Percentiles rank a stretch among this genome's conserved stretches.
phyloP scores from a whole-genome alignment of 2,329 filamentous ascomycete species.

The Cytospora piceicola region DNA sequence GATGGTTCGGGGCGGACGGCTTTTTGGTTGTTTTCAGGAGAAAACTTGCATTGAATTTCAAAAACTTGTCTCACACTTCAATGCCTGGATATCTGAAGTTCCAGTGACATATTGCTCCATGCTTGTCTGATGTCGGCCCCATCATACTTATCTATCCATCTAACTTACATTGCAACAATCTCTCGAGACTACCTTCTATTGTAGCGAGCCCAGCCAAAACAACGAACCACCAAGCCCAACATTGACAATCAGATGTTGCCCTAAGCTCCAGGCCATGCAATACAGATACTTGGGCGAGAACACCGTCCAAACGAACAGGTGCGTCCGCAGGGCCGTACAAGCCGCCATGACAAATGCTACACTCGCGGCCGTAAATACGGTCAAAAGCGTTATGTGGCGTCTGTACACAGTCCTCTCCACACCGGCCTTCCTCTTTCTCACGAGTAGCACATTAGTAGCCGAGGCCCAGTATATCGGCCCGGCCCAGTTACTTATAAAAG shows the following conservation, averaged over 20 bases:
- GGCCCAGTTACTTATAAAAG: constrained; percentile 90
- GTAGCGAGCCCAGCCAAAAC: constrained; percentile 53
- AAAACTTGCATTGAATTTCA: constrained; percentile 23
- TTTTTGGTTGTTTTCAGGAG: constrained; percentile 12
- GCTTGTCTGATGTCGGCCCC: neutral
- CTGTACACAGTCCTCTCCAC: constrained; percentile 40
- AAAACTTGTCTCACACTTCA: neutral
- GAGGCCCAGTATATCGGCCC: constrained; percentile 86
- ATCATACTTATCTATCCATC: neutral
- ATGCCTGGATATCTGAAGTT: neutral
- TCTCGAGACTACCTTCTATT: constrained; percentile 30
- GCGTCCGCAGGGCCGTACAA: constrained; percentile 80
- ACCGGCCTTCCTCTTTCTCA: constrained; percentile 43
- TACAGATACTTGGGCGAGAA: constrained; percentile 98
- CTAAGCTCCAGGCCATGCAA: constrained; percentile 83
- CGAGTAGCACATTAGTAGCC: constrained; percentile 63
- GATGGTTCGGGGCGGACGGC: constrained; percentile 8
- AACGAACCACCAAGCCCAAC: constrained; percentile 63
- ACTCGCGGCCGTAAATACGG: constrained; percentile 69
- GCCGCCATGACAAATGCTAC: constrained; percentile 82
- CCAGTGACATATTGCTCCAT: neutral
- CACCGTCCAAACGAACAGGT: constrained; percentile 98
- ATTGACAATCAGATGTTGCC: constrained; percentile 78
- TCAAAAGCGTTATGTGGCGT: constrained; percentile 66
- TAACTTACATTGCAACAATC: neutral